Evolutionary conservation across 2,329 filamentous ascomycete species (phyloP), one percentile per base, ranked within the genome.

Genomic region (Aspergillus candidus): DNA sequence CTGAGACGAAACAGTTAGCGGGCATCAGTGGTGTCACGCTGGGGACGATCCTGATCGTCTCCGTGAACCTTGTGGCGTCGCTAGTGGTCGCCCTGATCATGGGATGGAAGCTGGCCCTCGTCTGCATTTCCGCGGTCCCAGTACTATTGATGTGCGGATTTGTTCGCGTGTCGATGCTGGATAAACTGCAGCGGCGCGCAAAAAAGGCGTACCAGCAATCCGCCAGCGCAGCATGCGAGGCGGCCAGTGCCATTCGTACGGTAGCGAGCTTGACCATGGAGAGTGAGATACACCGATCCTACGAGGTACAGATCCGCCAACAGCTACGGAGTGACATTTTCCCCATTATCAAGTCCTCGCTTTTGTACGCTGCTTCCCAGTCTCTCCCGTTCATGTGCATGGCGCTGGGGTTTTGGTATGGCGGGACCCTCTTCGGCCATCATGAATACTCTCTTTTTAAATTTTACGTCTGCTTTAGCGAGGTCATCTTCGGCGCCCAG

Each of bases 61-160:
- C 71, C 3, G 87, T 87, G 0, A 94, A 88, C 0, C 75, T 95
- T 3, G 58, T 91, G 38, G 76, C 81, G 1, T 83, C 86, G 13
- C 79, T 86, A 38, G 68, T 75, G 10, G 65, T 90, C 12, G 77
- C 80, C 11, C 68, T 85, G n/a, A 75, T 76, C 11, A 76, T 88
- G 42, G 85, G 83, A 2, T 93, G 87, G 87, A 90, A 90, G 62
- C 73, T 93, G 11, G 83, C 83, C 4, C 75, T 91, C 0, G 86
- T 91, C 17, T 71, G 67, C 11, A 65, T 73, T 31, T 68, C 66
- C 35, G 71, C 75, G 17, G 65, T 78, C 0, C 74, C 74, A 0
- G 38, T 55, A 1, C 45, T 65, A 2, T 50, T 63, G 3, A 18
- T 53, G 4, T 54, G 52, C 15, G 61, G 61, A 1, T 61, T 60